Conservation (phyloP, 805 yeast genomes). For the Yarrowia osloensis region DNA sequence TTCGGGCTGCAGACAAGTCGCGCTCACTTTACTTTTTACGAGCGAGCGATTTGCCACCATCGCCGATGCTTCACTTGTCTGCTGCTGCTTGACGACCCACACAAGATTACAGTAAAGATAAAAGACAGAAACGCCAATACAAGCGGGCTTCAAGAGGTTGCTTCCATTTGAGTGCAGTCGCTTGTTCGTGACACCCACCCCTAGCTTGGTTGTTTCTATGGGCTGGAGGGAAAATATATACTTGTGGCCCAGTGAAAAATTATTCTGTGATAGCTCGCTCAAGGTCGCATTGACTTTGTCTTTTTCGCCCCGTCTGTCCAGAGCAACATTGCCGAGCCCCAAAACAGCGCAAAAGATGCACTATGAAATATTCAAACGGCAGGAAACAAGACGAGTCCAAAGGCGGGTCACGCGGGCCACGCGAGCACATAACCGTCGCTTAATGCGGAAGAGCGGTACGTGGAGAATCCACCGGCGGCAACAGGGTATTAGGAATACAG, state of each 20-base stretch:
- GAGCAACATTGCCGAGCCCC: conserved; percentile 13
- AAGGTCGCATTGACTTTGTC: background rate
- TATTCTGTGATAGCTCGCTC: background rate
- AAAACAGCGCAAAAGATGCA: conserved; percentile 18
- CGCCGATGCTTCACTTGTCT: conserved; percentile 14
- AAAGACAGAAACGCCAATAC: no score
- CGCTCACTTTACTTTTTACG: background rate
- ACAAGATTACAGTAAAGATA: background rate
- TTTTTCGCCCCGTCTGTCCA: background rate
- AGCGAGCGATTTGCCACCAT: conserved; percentile 8
- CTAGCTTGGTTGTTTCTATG: background rate
- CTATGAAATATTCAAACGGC: background rate
- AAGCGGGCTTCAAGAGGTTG: no score
- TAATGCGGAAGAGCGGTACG: no score
- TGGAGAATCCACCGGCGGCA: no score
- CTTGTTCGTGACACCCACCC: background rate
- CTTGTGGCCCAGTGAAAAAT: background rate
- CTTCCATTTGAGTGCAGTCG: no score
- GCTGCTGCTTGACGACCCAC: background rate
- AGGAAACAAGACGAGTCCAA: background rate
- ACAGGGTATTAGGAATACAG: no score
- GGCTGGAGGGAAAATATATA: background rate
- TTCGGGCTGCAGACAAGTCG: background rate
- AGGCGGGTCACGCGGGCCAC: background rate
- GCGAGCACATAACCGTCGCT: no score